Evolutionary conservation across 345 rosid species (phyloP), one percentile per base, ranked within the genome.

Genomic region (Salix brachista): DNA sequence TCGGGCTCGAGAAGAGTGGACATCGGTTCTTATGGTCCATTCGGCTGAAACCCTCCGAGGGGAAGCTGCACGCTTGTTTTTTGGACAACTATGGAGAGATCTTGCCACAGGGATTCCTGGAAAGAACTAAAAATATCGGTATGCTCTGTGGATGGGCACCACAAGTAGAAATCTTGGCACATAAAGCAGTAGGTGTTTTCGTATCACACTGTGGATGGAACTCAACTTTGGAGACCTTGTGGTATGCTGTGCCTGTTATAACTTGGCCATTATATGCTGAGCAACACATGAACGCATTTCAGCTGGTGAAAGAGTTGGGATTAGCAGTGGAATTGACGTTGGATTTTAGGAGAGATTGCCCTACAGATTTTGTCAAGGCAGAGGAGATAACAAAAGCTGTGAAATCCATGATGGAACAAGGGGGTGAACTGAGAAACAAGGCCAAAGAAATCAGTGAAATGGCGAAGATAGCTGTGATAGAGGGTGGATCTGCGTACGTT

Each of bases 121-220:
- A 86, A 1, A 79, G 87, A 21, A 86, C 88, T 56, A 76, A 76
- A 1, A 65, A 66, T 71, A 61, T 65, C 0, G 91, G 90, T 1
- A 79, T 70, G 72, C 72, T 86, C 0, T 80, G 82, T 8, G 86
- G 92, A 12, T 84, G 91, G 91, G 93, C 89, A 10, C 90, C 90
- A 14, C 91, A 90, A 30, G 81, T 56, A 5, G 79, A 75, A 0
- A 18, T 90, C 1, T 18, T 90, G 8, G 87, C 74, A 3, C 88
- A 85, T 70, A 71, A 69, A 2, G 85, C 90, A 0, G 48, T 86
- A 0, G 91, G 93, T 13, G 94, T 93, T 8, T 92, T 90, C 14
- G 90, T 88, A 52, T 86, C 92, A 16, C 92, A 90, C 32, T 88
- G 94, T n/a, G 91, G 91, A 7, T 90, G 92, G 94, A 88, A 90